A percentile compares a stretch with the other conserved stretches of the same genome.
Conservation (phyloP, 129 eudicot species). For the Tanacetum coccineum region DNA sequence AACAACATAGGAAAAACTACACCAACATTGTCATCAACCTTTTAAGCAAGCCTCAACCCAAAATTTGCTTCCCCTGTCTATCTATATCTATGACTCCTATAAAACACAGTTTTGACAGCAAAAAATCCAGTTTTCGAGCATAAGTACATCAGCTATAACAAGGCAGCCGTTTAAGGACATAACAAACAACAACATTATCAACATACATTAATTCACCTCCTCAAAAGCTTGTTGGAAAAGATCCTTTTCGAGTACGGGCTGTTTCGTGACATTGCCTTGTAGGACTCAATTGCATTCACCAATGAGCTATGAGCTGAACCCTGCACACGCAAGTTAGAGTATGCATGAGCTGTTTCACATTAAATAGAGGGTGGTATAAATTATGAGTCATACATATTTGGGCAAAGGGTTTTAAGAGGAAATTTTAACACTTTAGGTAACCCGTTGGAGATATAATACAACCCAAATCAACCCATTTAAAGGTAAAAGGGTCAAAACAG, state of each 20-base stretch:
- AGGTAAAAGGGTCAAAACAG: background rate
- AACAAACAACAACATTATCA: constrained; percentile 44
- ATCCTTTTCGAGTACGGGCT: constrained; percentile 85
- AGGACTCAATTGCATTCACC: constrained; percentile 71
- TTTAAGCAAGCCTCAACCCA: constrained; percentile 28
- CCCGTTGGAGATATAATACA: too few relatives aligned
- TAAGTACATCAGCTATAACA: constrained; percentile 10
- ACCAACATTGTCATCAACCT: constrained; percentile 25
- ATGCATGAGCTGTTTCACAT: too few relatives aligned
- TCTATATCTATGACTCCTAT: constrained; percentile 20
- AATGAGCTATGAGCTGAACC: constrained; percentile 51
- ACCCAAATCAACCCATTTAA: background rate
- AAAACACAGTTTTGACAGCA: constrained; percentile 5
- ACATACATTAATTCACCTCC: constrained; percentile 51
- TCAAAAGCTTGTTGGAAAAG: constrained; percentile 66
- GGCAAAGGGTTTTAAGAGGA: too few relatives aligned
- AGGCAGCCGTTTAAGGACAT: constrained; percentile 8
- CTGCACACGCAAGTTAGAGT: constrained; percentile 28
- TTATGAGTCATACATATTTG: too few relatives aligned
- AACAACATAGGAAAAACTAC: constrained; percentile 33
- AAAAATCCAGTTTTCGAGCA: constrained; percentile 16
- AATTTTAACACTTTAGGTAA: too few relatives aligned
- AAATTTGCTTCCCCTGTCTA: constrained; percentile 32
- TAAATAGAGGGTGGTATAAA: too few relatives aligned
- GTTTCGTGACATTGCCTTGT: constrained; percentile 58